These are phyloP conservation scores for Malus sieversii DNA, from an alignment of 306 rosid species.

Conservation along the genomic window DNA sequence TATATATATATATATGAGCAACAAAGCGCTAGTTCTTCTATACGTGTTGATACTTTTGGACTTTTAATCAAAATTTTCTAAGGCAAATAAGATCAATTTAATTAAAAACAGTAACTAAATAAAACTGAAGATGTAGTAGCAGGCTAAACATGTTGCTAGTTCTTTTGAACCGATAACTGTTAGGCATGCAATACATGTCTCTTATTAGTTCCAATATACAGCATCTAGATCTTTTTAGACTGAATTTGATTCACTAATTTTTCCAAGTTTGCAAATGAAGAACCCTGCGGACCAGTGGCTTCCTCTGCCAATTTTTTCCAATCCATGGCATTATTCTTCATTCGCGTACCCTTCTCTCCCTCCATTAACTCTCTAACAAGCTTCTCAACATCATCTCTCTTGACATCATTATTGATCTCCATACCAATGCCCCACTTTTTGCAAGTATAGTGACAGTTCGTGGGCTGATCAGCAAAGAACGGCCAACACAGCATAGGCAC, in stretches of 20 bases:
- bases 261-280: not conserved
- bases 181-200: too few relatives aligned
- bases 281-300: not conserved
- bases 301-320: conserved; percentile 1
- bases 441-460: not conserved
- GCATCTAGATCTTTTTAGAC: not conserved
- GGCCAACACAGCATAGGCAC: conserved; percentile 2
- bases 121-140: too few relatives aligned
- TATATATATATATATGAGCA: too few relatives aligned
- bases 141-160: too few relatives aligned
- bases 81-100: too few relatives aligned
- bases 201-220: too few relatives aligned
- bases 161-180: too few relatives aligned
- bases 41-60: too few relatives aligned
- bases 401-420: not conserved
- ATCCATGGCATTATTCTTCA: not conserved
- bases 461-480: not conserved
- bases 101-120: too few relatives aligned
- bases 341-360: not conserved
- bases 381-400: not conserved
- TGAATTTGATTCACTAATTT: not conserved
- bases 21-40: too few relatives aligned
- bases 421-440: not conserved
- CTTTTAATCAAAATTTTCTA: too few relatives aligned
- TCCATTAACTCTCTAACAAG: not conserved